Percentiles rank a stretch among this genome's conserved stretches.
Conservation (phyloP, 2,329 filamentous ascomycete genomes). For the Paraconiothyrium brasiliense region DNA sequence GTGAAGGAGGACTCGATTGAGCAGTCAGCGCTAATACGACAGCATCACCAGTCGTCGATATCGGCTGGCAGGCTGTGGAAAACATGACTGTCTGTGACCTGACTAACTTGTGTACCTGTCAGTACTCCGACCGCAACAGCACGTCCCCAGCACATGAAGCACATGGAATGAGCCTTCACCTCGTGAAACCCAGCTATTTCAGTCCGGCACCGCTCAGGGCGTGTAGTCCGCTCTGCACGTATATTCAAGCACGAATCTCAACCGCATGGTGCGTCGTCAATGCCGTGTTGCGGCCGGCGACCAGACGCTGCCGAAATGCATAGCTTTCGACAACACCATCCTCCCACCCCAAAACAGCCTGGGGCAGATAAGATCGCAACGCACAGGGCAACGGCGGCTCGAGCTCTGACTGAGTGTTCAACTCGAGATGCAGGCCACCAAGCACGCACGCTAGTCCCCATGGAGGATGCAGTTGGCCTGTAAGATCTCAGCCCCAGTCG, state of each 20-base stretch:
- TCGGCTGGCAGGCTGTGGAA: slow-evolving; percentile 2
- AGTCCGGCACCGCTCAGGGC: slow-evolving; percentile 3
- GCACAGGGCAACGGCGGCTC: slow-evolving; percentile 24
- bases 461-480: slow-evolving; percentile 33
- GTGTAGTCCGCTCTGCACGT: slow-evolving; percentile 2
- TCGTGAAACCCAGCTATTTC: slow-evolving; percentile 18
- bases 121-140: slow-evolving; percentile 11
- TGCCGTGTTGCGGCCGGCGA: slow-evolving; percentile 7
- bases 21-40: slow-evolving; percentile 21
- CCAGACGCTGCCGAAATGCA: not conserved
- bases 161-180: slow-evolving; percentile 13
- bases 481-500: slow-evolving; percentile 49
- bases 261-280: slow-evolving; percentile 3
- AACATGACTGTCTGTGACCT: slow-evolving; percentile 12
- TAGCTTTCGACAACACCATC: not conserved
- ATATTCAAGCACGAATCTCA: not conserved
- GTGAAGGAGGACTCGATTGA: slow-evolving; percentile 8
- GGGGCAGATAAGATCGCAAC: slow-evolving; percentile 18
- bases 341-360: not conserved
- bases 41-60: slow-evolving; percentile 7
- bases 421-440: slow-evolving; percentile 32
- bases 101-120: slow-evolving; percentile 20
- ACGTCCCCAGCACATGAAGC: slow-evolving; percentile 18
- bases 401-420: slow-evolving; percentile 29
- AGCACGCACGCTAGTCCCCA: slow-evolving; percentile 33